These are phyloP conservation scores for Meyerozyma athensensis DNA, from an alignment of 1,139 yeast genomes.

Conservation along the genomic window DNA sequence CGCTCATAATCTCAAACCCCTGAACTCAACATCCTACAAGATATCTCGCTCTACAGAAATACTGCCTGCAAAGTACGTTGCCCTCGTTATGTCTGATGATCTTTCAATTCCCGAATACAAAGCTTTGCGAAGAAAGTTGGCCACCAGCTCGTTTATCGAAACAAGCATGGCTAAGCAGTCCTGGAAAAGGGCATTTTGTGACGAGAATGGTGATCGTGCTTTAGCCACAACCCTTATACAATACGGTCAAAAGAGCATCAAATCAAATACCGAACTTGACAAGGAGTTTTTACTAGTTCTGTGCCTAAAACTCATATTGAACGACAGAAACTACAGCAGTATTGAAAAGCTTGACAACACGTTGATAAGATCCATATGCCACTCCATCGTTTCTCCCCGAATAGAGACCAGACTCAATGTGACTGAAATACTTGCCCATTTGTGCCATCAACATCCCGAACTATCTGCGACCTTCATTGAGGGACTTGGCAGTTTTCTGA, in stretches of 20 bases:
- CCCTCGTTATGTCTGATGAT: slow-evolving; percentile 12
- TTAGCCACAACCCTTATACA: slow-evolving; percentile 10
- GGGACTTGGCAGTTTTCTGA: neutral
- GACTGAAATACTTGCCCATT: slow-evolving; percentile 39
- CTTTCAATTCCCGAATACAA: slow-evolving; percentile 11
- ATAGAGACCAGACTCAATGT: slow-evolving; percentile 38
- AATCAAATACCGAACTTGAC: slow-evolving; percentile 40
- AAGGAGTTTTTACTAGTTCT: slow-evolving; percentile 35
- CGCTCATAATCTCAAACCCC: slow-evolving; percentile 5
- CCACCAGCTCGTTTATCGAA: neutral
- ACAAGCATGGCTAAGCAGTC: slow-evolving; percentile 13
- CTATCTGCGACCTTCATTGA: slow-evolving; percentile 2
- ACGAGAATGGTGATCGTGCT: slow-evolving; percentile 14
- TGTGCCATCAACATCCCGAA: slow-evolving; percentile 19
- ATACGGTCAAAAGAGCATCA: slow-evolving; percentile 15
- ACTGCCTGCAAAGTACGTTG: slow-evolving; percentile 13
- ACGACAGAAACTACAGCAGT: slow-evolving; percentile 13
- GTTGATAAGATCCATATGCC: slow-evolving; percentile 32
- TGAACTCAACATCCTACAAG: neutral
- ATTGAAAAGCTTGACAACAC: slow-evolving; percentile 11
- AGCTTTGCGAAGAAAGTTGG: slow-evolving; percentile 8
- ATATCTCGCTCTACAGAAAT: neutral
- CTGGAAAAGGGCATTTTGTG: slow-evolving; percentile 11
- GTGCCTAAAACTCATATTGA: slow-evolving; percentile 33
- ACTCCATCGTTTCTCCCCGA: slow-evolving; percentile 38